Base-by-base conservation (phyloP, 139 green algal species). In the Picochlorum sp. region DNA sequence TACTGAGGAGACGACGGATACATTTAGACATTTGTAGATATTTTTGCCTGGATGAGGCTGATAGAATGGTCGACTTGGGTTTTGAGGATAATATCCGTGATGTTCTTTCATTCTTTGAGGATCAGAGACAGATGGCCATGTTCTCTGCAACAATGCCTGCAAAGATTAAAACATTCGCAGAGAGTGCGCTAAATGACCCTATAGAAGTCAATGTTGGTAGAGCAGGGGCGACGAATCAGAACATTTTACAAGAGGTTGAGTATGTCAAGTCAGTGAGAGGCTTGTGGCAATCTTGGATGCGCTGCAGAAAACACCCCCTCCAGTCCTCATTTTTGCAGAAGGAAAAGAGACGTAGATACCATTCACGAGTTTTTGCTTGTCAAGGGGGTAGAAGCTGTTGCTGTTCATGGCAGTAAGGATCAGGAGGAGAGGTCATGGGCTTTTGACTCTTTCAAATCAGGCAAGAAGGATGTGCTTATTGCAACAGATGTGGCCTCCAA, bases 201-300 rank as follows among this genome's bases (percentile, higher is more conserved):
- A 79, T 99, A 16, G 83, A 90, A 51, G 88, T 96, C 52, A 96
- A 96, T 74, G 88, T 96, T 6, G 86, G 87, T 3, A 79, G 88
- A 7, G 88, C 91, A 34, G 93, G 93, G 28, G 93, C 93, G 6
- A 90, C 93, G 50, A 98, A 96, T 79, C 69, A 96, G 68, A 88
- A 98, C 72, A 88, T 99, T 37, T 96, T 97, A 59, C 80, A 90
- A 83, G 92, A 98, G 80, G 90, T 99, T 49, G 94, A 99, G 79
- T 99, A 98, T 60, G 94, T 99, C 8, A 98, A 98, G 78, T 80
- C 95, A 94, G 98, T 73, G 84, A 83, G 55, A 97, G 97, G 82
- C 85, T 98, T 57, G 71, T 80, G 18, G 92, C 96, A 80, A 80
- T 99, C 70, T 84, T 96, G 21, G 87, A 97, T 73, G 95, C 86